A percentile compares a stretch with the other conserved stretches of the same genome.
Conservation (phyloP, 2,329 filamentous ascomycete species). For the Ophiostoma himal-ulmi region DNA sequence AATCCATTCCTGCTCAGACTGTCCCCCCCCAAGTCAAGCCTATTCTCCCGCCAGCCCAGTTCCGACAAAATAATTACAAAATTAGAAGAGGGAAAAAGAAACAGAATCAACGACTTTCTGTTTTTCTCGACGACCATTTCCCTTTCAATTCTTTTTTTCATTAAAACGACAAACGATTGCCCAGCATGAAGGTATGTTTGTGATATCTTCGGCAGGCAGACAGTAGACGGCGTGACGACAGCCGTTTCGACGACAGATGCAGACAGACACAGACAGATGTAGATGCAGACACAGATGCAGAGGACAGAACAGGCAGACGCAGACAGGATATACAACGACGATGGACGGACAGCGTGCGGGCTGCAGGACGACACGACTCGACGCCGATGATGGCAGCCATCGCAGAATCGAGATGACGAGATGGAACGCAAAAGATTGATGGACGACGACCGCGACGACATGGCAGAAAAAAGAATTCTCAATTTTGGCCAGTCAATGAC, state of each 20-base stretch:
- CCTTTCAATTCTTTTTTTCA: conserved; percentile 20
- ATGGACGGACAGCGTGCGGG: neutral
- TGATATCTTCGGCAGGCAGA: conserved; percentile 7
- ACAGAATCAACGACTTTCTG: conserved; percentile 21
- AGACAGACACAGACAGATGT: neutral
- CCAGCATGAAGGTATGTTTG: conserved; percentile 27
- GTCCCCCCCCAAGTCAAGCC: neutral
- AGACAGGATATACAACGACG: neutral
- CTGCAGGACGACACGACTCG: neutral
- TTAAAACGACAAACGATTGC: conserved; percentile 16
- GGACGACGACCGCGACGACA: conserved; percentile 13
- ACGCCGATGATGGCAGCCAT: neutral
- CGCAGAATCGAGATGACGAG: neutral
- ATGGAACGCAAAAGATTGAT: conserved; percentile 4
- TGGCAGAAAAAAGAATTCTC: neutral
- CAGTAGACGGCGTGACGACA: neutral
- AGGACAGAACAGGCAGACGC: neutral
- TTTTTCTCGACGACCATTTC: conserved; percentile 20
- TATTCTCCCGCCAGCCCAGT: conserved; percentile 8
- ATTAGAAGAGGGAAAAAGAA: conserved; percentile 13
- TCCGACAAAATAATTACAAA: conserved; percentile 14
- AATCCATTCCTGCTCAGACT: neutral
- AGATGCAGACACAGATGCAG: conserved; percentile 4
- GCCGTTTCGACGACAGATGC: neutral
- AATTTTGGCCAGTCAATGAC: neutral